Conservation (phyloP, 169 alveolate genomes). For the Cryptosporidium felis region DNA sequence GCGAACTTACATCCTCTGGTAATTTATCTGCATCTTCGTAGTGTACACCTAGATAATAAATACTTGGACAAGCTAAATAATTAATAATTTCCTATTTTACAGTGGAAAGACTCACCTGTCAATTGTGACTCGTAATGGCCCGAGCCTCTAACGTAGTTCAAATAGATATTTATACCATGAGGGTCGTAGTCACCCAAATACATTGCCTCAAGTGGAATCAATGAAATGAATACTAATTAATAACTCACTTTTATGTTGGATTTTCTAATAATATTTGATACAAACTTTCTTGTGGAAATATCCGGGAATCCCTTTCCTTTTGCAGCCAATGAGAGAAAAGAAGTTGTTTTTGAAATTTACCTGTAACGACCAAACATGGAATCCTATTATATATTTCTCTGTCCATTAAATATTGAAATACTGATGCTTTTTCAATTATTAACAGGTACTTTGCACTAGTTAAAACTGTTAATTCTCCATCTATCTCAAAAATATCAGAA, state of each 20-base stretch:
- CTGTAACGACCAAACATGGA: conserved; percentile 53
- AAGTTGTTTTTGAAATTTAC: neutral
- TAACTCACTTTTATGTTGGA: conserved; percentile 26
- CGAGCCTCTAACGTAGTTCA: conserved; percentile 63
- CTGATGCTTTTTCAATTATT: conserved; percentile 56
- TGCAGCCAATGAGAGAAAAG: neutral
- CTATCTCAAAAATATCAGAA: conserved; percentile 27
- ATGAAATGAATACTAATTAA: neutral
- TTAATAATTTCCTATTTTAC: neutral
- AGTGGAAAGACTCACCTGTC: conserved; percentile 9
- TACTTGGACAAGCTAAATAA: conserved; percentile 35
- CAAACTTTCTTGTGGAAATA: conserved; percentile 46
- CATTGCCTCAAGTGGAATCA: neutral
- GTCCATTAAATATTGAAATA: conserved; percentile 70
- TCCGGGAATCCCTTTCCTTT: conserved; percentile 69
- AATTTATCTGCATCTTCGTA: conserved; percentile 17
- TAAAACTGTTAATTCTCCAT: neutral
- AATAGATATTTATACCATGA: conserved; percentile 56
- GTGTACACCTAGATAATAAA: conserved; percentile 51
- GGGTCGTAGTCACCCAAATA: conserved; percentile 65
- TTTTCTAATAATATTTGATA: neutral
- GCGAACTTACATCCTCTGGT: conserved; percentile 45
- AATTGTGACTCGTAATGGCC: conserved; percentile 38
- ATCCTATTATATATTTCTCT: conserved; percentile 43
- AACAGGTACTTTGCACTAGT: conserved; percentile 16